Conservation (phyloP, 768 basidiomycete genomes). For the Lentinula aciculospora region DNA sequence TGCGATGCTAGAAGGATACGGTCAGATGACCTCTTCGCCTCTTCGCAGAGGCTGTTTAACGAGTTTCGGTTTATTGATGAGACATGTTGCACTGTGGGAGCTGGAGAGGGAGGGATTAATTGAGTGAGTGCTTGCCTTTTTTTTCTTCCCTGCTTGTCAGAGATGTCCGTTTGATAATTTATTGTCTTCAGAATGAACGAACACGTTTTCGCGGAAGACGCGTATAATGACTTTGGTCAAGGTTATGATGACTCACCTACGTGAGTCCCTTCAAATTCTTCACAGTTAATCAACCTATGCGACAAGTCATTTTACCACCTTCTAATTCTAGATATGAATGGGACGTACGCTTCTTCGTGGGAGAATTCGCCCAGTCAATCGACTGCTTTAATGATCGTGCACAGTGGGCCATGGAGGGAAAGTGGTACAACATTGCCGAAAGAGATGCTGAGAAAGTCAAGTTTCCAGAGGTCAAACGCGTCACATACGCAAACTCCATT, state of each 20-base stretch:
- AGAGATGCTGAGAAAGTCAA: background rate
- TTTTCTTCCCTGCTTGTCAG: background rate
- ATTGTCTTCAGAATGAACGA: slow-evolving; percentile 5
- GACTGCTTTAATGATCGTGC: slow-evolving; percentile 9
- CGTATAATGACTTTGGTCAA: slow-evolving; percentile 6
- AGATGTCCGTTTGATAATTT: too few relatives aligned
- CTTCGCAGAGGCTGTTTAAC: slow-evolving; percentile 8
- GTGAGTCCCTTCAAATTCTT: background rate
- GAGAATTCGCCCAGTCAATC: slow-evolving; percentile 5
- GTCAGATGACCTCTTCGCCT: background rate
- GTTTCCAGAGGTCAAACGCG: background rate
- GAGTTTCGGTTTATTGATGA: slow-evolving; percentile 11
- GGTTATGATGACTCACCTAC: slow-evolving; percentile 13
- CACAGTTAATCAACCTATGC: background rate
- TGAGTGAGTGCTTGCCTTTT: background rate
- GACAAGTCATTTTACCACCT: background rate
- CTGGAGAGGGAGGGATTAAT: background rate
- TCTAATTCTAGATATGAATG: slow-evolving; percentile 10
- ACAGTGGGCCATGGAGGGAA: background rate
- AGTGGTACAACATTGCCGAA: background rate
- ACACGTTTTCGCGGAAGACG: slow-evolving; percentile 7
- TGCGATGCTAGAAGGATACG: slow-evolving; percentile 7
- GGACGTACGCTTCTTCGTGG: slow-evolving; percentile 10
- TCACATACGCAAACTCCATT: slow-evolving; percentile 10
- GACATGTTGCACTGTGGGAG: slow-evolving; percentile 15